Evolutionary conservation across 352 stramenopile species (phyloP).

Genomic region (Pythium monospermum): DNA sequence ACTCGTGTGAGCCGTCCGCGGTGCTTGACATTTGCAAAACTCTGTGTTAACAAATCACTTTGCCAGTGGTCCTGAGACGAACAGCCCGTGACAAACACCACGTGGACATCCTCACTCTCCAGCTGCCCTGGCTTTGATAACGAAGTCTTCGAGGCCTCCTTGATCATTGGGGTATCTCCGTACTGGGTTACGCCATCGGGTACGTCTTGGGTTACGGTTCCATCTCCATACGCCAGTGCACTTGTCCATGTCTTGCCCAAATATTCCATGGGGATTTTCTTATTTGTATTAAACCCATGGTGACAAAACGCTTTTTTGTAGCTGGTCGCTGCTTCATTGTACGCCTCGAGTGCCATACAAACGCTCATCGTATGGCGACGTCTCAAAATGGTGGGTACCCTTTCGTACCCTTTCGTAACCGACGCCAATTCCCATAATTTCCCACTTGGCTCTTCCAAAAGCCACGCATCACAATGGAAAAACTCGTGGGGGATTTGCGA

Average conservation of each 20-base stretch:
- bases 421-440: slow-evolving; percentile 70
- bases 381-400: slow-evolving; percentile 70
- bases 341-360: slow-evolving; percentile 56
- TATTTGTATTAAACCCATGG: slow-evolving; percentile 67
- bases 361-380: slow-evolving; percentile 73
- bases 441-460: slow-evolving; percentile 46
- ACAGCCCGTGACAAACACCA: slow-evolving; percentile 72
- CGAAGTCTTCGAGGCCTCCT: too few species aligned
- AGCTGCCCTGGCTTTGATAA: slow-evolving; percentile 31
- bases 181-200: neutral
- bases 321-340: slow-evolving; percentile 56
- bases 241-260: slow-evolving; percentile 34
- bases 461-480: slow-evolving; percentile 67
- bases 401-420: slow-evolving; percentile 72
- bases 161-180: slow-evolving; percentile 8
- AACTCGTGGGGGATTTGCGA: slow-evolving; percentile 54
- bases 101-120: slow-evolving; percentile 62
- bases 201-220: too few species aligned
- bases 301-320: slow-evolving; percentile 53
- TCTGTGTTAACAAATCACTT: slow-evolving; percentile 62
- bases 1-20: slow-evolving; percentile 61
- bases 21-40: slow-evolving; percentile 55
- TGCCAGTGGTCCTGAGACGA: slow-evolving; percentile 64
- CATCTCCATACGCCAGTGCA: slow-evolving; percentile 37
- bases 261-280: slow-evolving; percentile 56